Evolutionary conservation across 768 basidiomycete species (phyloP).

Genomic region (Leccinum barrowsii): DNA sequence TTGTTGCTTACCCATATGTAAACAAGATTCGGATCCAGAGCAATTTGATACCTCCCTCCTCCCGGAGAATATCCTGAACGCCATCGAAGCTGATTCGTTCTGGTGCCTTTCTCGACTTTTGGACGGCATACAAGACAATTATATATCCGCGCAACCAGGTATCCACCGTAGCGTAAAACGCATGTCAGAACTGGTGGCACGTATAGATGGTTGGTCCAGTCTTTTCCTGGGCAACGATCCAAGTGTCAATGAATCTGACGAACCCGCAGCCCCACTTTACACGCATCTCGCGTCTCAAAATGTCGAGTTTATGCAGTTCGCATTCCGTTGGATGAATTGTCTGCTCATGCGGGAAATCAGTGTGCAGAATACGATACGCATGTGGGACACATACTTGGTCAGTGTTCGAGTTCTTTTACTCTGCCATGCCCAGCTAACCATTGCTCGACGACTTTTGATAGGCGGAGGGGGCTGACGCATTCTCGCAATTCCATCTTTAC

Average conservation of each 20-base stretch:
- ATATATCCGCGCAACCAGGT: slow-evolving; percentile 94
- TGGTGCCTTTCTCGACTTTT: slow-evolving; percentile 96
- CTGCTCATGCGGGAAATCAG: slow-evolving; percentile 97
- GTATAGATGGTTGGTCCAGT: slow-evolving; percentile 72
- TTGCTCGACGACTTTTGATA: slow-evolving; percentile 32
- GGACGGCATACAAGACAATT: slow-evolving; percentile 98
- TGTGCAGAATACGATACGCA: slow-evolving; percentile 93
- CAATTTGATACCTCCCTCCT: slow-evolving; percentile 77
- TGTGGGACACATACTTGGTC: slow-evolving; percentile 99
- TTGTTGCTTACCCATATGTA: slow-evolving; percentile 2
- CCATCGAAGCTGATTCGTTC: slow-evolving; percentile 95
- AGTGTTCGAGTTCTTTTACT: slow-evolving; percentile 25
- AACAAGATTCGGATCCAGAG: slow-evolving; percentile 85
- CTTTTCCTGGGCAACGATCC: background rate
- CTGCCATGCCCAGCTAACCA: background rate
- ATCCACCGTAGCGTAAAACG: slow-evolving; percentile 90
- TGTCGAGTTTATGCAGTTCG: slow-evolving; percentile 99
- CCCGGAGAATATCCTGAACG: slow-evolving; percentile 66
- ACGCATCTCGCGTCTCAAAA: slow-evolving; percentile 84
- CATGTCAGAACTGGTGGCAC: slow-evolving; percentile 89
- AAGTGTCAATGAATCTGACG: background rate
- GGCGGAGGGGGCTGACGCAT: slow-evolving; percentile 97
- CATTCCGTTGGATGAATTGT: slow-evolving; percentile 99
- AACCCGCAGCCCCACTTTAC: slow-evolving; percentile 68
- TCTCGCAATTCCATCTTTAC: slow-evolving; percentile 97